Evolutionary conservation across 257 asterid species (phyloP), one percentile per base, ranked within the genome.

Genomic region (Nicotiana knightiana): DNA sequence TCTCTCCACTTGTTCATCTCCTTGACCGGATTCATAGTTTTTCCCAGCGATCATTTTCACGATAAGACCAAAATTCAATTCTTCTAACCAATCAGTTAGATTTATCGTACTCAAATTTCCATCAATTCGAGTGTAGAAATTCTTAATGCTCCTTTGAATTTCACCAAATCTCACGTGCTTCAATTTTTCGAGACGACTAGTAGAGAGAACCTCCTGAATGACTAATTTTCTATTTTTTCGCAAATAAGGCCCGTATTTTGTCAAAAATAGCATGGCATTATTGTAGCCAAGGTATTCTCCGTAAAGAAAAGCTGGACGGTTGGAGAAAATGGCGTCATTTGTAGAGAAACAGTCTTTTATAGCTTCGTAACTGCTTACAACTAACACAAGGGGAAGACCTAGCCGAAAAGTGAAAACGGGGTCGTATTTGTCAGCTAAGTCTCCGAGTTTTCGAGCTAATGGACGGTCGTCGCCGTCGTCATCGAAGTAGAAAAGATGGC

Each of bases 211-310:
- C 32, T 21, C 6, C 48, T 7, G 53, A 39, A 11, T 46, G 70
- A 58, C 15, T 26, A 82, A 35, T 43, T 87, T 84, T 11, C 83
- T 84, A 32, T 79, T 16, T 8, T 77, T 71, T 10, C 87, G 80
- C 87, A 86, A 87, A 35, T 81, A 84, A 1, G 86, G 48, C 5
- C 83, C 86, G 37, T 85, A 71, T 4, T 43, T 46, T 62, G 67
- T 66, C 67, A 82, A 76, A 3, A 77, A 84, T 51, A 80, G 77
- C 86, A 81, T 67, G 62, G 88, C 85, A 18, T 65, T 71, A 9
- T 85, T n/a, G 79, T 83, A 82, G 58, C 80, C 3, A 51, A 35
- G 39, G 39, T 35, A 35, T 35, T 35, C 39, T 0, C 39, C 39
- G 1, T 35, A 35, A 35, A 35, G 53, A 2, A 78, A 59, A 5